These are phyloP conservation scores for Globisporangium acanthophoron DNA, from an alignment of 352 stramenopile species.

Conservation along the genomic window DNA sequence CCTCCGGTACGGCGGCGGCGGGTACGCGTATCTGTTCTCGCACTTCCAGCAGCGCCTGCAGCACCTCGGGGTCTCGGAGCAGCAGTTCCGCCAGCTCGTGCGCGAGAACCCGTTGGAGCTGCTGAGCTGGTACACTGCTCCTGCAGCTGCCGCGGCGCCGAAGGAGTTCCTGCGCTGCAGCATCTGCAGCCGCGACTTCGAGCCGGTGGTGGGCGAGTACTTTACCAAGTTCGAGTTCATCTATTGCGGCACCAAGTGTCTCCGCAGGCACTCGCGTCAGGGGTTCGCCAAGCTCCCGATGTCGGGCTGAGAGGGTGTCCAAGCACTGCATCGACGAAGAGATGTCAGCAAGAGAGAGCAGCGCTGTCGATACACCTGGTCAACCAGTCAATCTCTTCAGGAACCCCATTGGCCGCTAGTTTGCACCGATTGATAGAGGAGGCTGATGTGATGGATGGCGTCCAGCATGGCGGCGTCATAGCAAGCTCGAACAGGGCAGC, in stretches of 20 bases:
- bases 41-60: conserved; percentile 43
- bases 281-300: conserved; percentile 27
- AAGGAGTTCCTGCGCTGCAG: conserved; percentile 75
- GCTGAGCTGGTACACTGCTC: conserved; percentile 58
- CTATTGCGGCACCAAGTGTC: conserved; percentile 82
- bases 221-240: conserved; percentile 83
- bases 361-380: too few relatives aligned
- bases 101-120: conserved; percentile 37
- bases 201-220: conserved; percentile 83
- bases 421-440: too few relatives aligned
- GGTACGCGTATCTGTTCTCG: conserved; percentile 52
- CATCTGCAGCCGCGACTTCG: conserved; percentile 67
- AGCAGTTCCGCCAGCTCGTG: conserved; percentile 42
- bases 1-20: conserved; percentile 57
- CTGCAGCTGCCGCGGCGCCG: conserved; percentile 40
- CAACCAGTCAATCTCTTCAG: too few relatives aligned
- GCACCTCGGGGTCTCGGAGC: conserved; percentile 21
- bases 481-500: neutral
- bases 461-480: neutral
- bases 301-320: neutral
- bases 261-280: conserved; percentile 62
- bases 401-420: too few relatives aligned
- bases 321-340: neutral
- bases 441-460: neutral
- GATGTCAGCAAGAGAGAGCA: neutral